Evolutionary conservation across 495 filamentous ascomycete genomes (phyloP).

Genomic region (Paragyromitra xinjiangensis): DNA sequence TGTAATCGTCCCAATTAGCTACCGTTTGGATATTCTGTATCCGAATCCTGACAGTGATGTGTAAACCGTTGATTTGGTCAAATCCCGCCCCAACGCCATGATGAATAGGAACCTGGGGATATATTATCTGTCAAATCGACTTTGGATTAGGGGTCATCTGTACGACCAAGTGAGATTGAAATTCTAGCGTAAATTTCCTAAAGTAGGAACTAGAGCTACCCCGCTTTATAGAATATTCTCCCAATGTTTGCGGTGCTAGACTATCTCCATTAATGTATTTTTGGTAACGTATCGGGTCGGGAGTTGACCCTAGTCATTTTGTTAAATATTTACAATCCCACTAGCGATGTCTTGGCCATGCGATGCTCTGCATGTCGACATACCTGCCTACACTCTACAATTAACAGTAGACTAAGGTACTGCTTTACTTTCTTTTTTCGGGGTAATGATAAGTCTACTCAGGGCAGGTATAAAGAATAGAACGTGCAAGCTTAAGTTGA

Average conservation of each 20-base stretch:
- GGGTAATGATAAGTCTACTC: background rate
- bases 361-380: constrained; percentile 34
- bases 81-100: constrained; percentile 5
- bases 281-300: constrained; percentile 38
- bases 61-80: constrained; percentile 36
- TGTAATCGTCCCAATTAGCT: constrained; percentile 33
- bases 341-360: constrained; percentile 20
- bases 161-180: background rate
- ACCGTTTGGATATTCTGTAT: background rate
- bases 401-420: background rate
- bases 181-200: background rate
- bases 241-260: constrained; percentile 5
- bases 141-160: constrained; percentile 20
- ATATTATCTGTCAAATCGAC: background rate
- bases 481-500: background rate
- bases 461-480: background rate
- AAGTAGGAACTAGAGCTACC: constrained; percentile 9
- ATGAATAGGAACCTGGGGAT: background rate
- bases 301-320: background rate
- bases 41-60: constrained; percentile 26
- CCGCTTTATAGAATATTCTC: constrained; percentile 13
- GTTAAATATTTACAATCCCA: constrained; percentile 38
- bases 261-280: background rate
- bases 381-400: background rate
- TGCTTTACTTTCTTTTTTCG: background rate